phyloP scores from a whole-genome alignment of 2,329 filamentous ascomycete genomes.

The Periglandula ipomoeae region DNA sequence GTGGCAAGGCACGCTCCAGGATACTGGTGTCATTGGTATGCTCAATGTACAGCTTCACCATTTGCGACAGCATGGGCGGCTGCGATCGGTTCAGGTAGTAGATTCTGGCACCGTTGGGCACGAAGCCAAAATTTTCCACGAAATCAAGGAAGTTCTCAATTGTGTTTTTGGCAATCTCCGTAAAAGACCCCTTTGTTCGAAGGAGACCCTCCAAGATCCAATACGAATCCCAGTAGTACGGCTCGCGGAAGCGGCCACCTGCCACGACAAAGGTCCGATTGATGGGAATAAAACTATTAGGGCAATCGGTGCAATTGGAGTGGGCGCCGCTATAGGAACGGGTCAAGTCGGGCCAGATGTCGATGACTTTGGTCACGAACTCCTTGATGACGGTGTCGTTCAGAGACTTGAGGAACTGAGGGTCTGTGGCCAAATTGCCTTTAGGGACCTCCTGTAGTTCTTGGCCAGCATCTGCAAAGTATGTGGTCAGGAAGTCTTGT shows the following conservation, averaged over 20 bases:
- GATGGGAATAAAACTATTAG: conserved; percentile 56
- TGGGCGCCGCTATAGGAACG: conserved; percentile 43
- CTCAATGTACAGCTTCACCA: conserved; percentile 56
- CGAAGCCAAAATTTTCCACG: conserved; percentile 54
- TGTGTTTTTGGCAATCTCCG: conserved; percentile 53
- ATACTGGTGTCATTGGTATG: conserved; percentile 55
- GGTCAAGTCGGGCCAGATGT: conserved; percentile 61
- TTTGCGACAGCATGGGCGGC: conserved; percentile 55
- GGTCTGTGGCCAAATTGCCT: conserved; percentile 43
- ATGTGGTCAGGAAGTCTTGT: conserved; percentile 49
- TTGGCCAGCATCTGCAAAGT: conserved; percentile 55
- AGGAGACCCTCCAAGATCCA: conserved; percentile 60
- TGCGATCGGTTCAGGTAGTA: conserved; percentile 63
- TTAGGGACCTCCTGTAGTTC: conserved; percentile 48
- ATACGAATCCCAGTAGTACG: conserved; percentile 65
- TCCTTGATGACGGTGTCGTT: conserved; percentile 49
- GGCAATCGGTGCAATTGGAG: conserved; percentile 48
- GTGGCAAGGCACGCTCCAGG: conserved; percentile 49
- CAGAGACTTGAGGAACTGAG: conserved; percentile 48
- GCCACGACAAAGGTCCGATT: conserved; percentile 63
- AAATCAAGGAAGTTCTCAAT: conserved; percentile 64
- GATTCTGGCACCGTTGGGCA: conserved; percentile 57
- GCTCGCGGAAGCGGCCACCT: conserved; percentile 60
- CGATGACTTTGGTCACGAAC: conserved; percentile 55
- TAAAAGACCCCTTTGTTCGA: conserved; percentile 54